Percentiles rank a stretch among this genome's conserved stretches.
Conservation (phyloP, 2,329 filamentous ascomycete genomes). For the Aspergillus sp. region DNA sequence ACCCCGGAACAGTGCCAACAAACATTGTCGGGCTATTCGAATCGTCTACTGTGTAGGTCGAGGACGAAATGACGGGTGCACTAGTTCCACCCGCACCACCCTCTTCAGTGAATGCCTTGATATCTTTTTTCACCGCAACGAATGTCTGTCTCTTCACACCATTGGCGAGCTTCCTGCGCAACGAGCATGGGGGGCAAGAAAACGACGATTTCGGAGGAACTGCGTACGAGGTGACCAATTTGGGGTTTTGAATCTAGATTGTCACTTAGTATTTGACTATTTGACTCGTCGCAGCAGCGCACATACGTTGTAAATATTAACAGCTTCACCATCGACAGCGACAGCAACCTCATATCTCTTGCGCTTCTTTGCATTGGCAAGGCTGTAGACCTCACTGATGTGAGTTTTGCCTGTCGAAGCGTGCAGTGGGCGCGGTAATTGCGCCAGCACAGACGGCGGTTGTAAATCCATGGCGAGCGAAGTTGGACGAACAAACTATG, state of each 20-base stretch:
- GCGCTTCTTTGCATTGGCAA: constrained; percentile 57
- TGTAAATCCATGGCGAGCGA: constrained; percentile 42
- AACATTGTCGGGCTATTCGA: constrained; percentile 39
- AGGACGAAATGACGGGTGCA: constrained; percentile 39
- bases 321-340: constrained; percentile 59
- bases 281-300: not conserved
- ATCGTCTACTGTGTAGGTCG: constrained; percentile 38
- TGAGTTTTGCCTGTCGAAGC: constrained; percentile 41
- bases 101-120: constrained; percentile 57
- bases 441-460: constrained; percentile 44
- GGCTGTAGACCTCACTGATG: constrained; percentile 52
- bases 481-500: not conserved
- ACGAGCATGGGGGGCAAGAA: constrained; percentile 58
- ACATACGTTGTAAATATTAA: constrained; percentile 63
- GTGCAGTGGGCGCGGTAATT: constrained; percentile 46
- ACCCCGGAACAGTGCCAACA: constrained; percentile 38
- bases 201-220: constrained; percentile 60
- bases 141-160: constrained; percentile 57
- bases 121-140: constrained; percentile 50
- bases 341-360: constrained; percentile 63
- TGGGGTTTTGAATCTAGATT: constrained; percentile 59
- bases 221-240: constrained; percentile 60
- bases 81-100: constrained; percentile 30
- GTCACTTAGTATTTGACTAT: not conserved
- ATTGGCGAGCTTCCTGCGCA: constrained; percentile 51